Evolutionary conservation across 192 early-diverging fungal genomes (phyloP), one percentile per base, ranked within the genome.

Genomic region (Backusella mclennaniae): DNA sequence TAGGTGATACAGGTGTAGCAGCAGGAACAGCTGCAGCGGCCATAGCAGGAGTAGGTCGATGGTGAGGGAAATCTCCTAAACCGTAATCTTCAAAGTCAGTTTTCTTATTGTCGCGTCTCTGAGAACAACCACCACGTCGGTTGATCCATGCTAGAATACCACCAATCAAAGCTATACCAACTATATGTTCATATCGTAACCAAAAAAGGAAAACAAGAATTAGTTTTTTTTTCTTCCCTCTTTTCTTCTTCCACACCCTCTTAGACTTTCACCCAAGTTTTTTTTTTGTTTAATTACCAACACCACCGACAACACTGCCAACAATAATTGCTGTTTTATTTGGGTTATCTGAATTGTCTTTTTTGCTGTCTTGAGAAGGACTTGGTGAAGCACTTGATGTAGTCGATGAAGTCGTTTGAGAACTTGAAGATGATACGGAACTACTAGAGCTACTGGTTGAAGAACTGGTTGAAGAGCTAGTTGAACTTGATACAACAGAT

Each of bases 131-230:
- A 33, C 79, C 79, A 19, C 73, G 76, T 35, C 79, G 75, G 42
- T 81, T 81, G 14, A 81, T 42, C 66, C 75, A 81, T 8, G 79
- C 73, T 15, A 81, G 39, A 38, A 81, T 49, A 49, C 79, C 79
- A 73, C 66, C 79, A 77, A 81, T 81, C 52, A 81, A 56, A 39
- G 79, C 79, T 63, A 80, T 35, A 56, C 79, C 79, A 6, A 80
- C 79, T 80, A 72, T 12, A 41, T 31, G 44, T n/a, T 36, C 26
- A 39, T 23, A 33, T 46, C 3, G 17, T 67, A 44, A 33, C 26
- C 36, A 59, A 59, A 59, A 73, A 36, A 68, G 67, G 36, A 33
- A 72, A 72, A 33, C 3, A 31, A 8, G 12, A 49, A n/a, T 49
- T 72, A 33, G 23, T 23, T 56, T 6, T 49, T 49, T 49, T 49